These are phyloP conservation scores for Leishmania amazonensis DNA, from an alignment of 208 protist genomes.

Conservation along the genomic window DNA sequence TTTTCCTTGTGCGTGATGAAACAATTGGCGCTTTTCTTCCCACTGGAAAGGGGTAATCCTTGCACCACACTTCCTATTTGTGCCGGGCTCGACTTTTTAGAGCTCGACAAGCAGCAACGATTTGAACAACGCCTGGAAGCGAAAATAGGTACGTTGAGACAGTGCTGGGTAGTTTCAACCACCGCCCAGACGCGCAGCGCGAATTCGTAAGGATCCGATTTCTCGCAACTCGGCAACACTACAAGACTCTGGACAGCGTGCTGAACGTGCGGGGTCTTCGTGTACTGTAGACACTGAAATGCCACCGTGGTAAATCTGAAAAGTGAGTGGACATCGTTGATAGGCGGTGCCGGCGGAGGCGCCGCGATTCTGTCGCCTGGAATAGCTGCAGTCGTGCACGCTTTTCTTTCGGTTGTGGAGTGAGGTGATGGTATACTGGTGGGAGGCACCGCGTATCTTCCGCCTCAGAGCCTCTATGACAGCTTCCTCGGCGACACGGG, in stretches of 20 bases:
- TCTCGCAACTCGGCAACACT: slow-evolving; percentile 37
- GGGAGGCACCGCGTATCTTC: slow-evolving; percentile 20
- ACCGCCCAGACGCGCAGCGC: slow-evolving; percentile 21
- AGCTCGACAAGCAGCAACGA: neutral
- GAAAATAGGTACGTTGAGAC: slow-evolving; percentile 9
- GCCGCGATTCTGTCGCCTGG: slow-evolving; percentile 34
- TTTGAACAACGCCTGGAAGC: neutral
- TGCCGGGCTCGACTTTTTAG: neutral
- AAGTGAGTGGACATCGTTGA: slow-evolving; percentile 35
- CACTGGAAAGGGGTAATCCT: neutral
- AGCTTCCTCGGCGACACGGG: slow-evolving; percentile 12
- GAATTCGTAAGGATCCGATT: slow-evolving; percentile 32
- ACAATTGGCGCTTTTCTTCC: neutral
- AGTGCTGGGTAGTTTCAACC: slow-evolving; percentile 23
- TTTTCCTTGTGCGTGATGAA: neutral
- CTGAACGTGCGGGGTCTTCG: slow-evolving; percentile 10
- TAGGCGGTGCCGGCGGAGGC: slow-evolving; percentile 22
- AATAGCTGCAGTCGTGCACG: slow-evolving; percentile 22
- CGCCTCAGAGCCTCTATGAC: slow-evolving; percentile 17
- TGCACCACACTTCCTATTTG: neutral
- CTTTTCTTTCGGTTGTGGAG: slow-evolving; percentile 17
- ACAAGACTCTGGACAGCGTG: slow-evolving; percentile 28
- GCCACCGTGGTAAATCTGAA: slow-evolving; percentile 27
- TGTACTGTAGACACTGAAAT: slow-evolving; percentile 33
- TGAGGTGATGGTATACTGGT: slow-evolving; percentile 23